Conservation (phyloP, 106 monocot genomes). For the Allium fistulosum region DNA sequence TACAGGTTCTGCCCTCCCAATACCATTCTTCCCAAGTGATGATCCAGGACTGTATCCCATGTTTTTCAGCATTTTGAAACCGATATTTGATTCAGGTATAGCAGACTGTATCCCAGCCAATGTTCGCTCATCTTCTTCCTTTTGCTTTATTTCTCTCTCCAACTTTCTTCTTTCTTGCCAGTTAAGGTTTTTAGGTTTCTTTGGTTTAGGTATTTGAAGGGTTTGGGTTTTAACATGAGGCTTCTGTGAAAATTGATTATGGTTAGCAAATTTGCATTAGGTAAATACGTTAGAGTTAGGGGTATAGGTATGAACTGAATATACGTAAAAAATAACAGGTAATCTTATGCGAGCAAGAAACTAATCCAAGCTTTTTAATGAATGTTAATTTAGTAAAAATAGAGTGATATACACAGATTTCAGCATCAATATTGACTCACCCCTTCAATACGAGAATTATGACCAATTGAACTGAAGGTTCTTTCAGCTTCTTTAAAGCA, state of each 20-base stretch:
- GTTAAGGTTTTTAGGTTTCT: conserved; percentile 25
- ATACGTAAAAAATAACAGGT: too few species aligned
- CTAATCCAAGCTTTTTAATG: too few species aligned
- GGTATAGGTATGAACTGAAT: too few species aligned
- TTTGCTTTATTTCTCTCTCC: conserved; percentile 57
- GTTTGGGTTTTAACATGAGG: conserved; percentile 5
- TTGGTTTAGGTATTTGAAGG: conserved; percentile 15
- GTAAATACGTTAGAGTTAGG: too few species aligned
- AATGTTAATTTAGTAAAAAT: too few species aligned
- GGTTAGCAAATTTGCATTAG: neutral
- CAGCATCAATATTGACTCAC: too few species aligned
- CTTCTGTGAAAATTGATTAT: conserved; percentile 2
- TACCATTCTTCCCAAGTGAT: conserved; percentile 46
- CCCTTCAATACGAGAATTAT: too few species aligned
- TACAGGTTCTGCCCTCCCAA: conserved; percentile 48
- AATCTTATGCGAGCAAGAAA: too few species aligned
- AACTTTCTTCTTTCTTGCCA: conserved; percentile 75
- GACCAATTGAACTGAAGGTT: too few species aligned
- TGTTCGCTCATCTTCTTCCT: conserved; percentile 82
- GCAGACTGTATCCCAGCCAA: conserved; percentile 32
- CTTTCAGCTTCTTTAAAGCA: too few species aligned
- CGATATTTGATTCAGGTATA: conserved; percentile 75
- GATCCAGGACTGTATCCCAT: conserved; percentile 85
- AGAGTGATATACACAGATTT: too few species aligned
- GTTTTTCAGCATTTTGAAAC: conserved; percentile 75